phyloP scores from a whole-genome alignment of 1,284 basidiomycete species.

The Puccinia triticina region DNA sequence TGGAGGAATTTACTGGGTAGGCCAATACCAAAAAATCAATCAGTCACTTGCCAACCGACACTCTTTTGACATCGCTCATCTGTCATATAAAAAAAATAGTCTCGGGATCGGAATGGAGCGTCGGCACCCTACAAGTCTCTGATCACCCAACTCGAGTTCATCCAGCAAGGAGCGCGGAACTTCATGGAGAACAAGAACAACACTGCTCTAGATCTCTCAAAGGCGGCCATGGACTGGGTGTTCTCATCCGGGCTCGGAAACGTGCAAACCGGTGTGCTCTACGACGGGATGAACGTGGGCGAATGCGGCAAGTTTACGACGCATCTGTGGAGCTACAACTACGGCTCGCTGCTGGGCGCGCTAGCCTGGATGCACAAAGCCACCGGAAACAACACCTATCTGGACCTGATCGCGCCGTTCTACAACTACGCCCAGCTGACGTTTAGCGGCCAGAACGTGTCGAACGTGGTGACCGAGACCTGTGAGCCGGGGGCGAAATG shows the following conservation, averaged over 20 bases:
- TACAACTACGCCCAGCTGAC: neutral
- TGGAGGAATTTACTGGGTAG: slow-evolving; percentile 47
- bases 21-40: neutral
- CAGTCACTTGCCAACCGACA: neutral
- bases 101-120: slow-evolving; percentile 10
- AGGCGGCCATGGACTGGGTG: slow-evolving; percentile 42
- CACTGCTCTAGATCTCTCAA: slow-evolving; percentile 26
- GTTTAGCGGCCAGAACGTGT: slow-evolving; percentile 11
- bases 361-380: slow-evolving; percentile 42
- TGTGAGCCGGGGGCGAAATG: slow-evolving; percentile 36
- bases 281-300: slow-evolving; percentile 36
- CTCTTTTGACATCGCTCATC: too few relatives aligned
- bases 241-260: slow-evolving; percentile 41
- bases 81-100: too few relatives aligned
- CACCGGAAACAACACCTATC: slow-evolving; percentile 32
- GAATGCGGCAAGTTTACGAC: slow-evolving; percentile 33
- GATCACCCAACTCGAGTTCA: slow-evolving; percentile 46
- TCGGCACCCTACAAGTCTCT: slow-evolving; percentile 46
- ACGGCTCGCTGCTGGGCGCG: slow-evolving; percentile 23
- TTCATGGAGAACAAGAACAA: slow-evolving; percentile 22
- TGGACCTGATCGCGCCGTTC: neutral
- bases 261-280: slow-evolving; percentile 21
- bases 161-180: slow-evolving; percentile 33
- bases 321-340: slow-evolving; percentile 47
- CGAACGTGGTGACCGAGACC: slow-evolving; percentile 29